phyloP scores from a whole-genome alignment of 2,329 filamentous ascomycete genomes.

The Fusarium subtropicale region DNA sequence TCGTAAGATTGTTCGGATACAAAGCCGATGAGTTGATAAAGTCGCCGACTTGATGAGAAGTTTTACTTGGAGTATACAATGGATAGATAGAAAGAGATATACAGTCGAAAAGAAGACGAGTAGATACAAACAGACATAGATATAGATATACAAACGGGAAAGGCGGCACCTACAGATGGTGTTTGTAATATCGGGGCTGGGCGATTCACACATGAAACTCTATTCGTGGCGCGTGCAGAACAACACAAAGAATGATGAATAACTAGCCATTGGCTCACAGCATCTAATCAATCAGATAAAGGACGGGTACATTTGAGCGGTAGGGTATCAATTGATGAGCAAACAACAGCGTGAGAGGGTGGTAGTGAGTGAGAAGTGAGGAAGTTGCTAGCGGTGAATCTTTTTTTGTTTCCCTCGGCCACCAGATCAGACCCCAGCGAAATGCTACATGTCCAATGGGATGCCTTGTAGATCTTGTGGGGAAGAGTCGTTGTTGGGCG shows the following conservation, averaged over 20 bases:
- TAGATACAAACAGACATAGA: neutral
- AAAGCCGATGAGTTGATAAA: neutral
- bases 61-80: constrained; percentile 9
- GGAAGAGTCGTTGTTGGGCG: constrained; percentile 28
- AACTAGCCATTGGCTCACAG: constrained; percentile 24
- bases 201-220: constrained; percentile 31
- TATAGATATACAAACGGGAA: constrained; percentile 3
- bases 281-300: constrained; percentile 9
- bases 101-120: neutral
- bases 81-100: neutral
- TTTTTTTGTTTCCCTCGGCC: neutral
- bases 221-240: constrained; percentile 14
- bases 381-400: constrained; percentile 34
- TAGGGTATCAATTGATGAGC: constrained; percentile 15
- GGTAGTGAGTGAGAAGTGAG: constrained; percentile 11
- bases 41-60: neutral
- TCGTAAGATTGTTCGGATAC: neutral
- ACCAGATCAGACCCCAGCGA: constrained; percentile 18
- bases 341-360: constrained; percentile 4
- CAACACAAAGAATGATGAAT: constrained; percentile 7
- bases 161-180: constrained; percentile 21
- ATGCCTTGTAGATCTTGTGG: constrained; percentile 24
- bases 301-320: neutral
- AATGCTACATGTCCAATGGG: constrained; percentile 27
- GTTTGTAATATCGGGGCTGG: constrained; percentile 23